These are phyloP conservation scores for Ceratopteris richardii DNA, from an alignment of 75 land plant genomes.

Conservation along the genomic window DNA sequence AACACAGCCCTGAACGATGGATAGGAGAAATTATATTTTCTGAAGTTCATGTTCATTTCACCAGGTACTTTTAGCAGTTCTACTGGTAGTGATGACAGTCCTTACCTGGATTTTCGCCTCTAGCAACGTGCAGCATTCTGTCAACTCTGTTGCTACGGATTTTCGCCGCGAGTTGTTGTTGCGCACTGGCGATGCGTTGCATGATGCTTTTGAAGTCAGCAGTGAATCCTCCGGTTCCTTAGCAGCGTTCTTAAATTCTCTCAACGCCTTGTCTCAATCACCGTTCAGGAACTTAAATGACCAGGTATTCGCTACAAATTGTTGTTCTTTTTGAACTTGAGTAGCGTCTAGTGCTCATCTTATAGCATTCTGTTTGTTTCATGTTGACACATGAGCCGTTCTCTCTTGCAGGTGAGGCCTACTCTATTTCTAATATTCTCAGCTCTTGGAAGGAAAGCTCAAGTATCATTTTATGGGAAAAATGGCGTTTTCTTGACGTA, in stretches of 20 bases:
- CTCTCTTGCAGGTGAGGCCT: constrained; percentile 28
- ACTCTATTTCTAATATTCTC: constrained; percentile 28
- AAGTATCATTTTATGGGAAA: constrained; percentile 39
- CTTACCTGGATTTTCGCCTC: constrained; percentile 14
- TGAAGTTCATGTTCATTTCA: background rate
- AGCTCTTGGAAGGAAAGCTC: constrained; percentile 24
- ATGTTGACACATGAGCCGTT: no score
- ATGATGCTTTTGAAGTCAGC: background rate
- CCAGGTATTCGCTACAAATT: no score
- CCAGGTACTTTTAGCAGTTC: constrained; percentile 8
- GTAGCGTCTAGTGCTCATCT: no score
- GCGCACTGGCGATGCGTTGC: constrained; percentile 8
- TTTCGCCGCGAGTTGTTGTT: constrained; percentile 4
- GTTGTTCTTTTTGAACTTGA: no score
- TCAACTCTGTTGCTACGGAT: background rate
- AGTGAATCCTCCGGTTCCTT: constrained; percentile 19
- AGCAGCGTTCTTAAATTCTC: constrained; percentile 7
- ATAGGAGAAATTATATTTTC: background rate
- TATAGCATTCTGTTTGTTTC: no score
- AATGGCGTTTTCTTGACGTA: constrained; percentile 44
- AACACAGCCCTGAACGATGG: background rate
- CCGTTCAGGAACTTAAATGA: no score
- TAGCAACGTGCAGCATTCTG: constrained; percentile 9
- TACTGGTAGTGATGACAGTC: constrained; percentile 8
- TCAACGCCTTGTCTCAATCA: no score